Base-by-base conservation (phyloP, 1,284 basidiomycete genomes). In the Heliocybe sulcata region DNA sequence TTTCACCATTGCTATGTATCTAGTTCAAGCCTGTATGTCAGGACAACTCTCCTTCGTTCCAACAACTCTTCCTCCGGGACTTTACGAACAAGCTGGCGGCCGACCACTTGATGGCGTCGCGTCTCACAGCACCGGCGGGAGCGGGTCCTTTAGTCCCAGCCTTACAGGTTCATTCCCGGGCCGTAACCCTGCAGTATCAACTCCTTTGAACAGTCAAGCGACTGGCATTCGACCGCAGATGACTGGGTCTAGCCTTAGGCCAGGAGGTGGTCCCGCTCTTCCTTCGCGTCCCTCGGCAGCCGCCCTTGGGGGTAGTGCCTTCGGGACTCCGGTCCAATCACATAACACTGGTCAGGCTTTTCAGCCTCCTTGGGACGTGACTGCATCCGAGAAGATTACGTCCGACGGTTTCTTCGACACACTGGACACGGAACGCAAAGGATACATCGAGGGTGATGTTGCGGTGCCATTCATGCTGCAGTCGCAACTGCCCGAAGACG, bases 401-500 rank as follows among this genome's bases (percentile, higher is more conserved):
- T 77, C 90, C 2, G 95, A 99, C 67, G 75, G 75, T 14, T 90
- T 89, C 72, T 99, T 98, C 65, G 85, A 91, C 55, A 78, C 77
- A 27, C 79, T 99, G 33, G 97, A 99, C 69, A 71, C 79, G 14
- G 77, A 82, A 58, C 85, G 82, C 61, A 80, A 75, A 57, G 95
- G 94, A 1, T 90, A 79, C 62, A 90, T 99, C 31, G 94, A 96
- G 64, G 95, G 94, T 10, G 92, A 96, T 59, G 83, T 92, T 22
- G 97, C 94, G 2, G 97, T 98, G 0, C 93, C 93, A 3, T 99
- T 99, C 71, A 92, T 99, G 87, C 72, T 97, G 59, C 88, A 95
- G 69, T 96, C 94, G 53, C 89, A 93, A 57, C 74, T 99, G 42
- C 80, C 88, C 3, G 92, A 93, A 60, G 85, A 88, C 19, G 79